Conservation (phyloP, 2,329 filamentous ascomycete species). For the Cercospora nicotianae region DNA sequence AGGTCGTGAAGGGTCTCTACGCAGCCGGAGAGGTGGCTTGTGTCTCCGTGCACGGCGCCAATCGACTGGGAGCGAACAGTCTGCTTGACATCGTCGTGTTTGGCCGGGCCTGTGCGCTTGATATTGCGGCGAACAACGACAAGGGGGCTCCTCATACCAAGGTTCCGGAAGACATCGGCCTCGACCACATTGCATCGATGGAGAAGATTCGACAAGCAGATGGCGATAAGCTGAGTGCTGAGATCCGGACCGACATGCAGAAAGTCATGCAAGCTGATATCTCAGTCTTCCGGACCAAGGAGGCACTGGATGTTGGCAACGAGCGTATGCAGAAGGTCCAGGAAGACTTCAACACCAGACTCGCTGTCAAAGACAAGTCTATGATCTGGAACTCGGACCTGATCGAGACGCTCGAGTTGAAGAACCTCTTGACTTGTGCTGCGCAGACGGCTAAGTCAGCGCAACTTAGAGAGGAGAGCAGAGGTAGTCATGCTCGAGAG, state of each 20-base stretch:
- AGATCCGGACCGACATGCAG: constrained; percentile 47
- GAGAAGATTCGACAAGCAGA: constrained; percentile 41
- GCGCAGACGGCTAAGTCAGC: constrained; percentile 50
- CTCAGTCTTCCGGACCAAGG: constrained; percentile 48
- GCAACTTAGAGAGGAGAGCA: constrained; percentile 46
- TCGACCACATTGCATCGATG: constrained; percentile 35
- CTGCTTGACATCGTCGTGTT: constrained; percentile 54
- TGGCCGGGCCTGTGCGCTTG: constrained; percentile 48
- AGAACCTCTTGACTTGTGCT: constrained; percentile 51
- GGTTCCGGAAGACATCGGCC: constrained; percentile 38
- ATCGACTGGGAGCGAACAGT: constrained; percentile 51
- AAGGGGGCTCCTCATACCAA: constrained; percentile 41
- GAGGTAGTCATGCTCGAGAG: constrained; percentile 51
- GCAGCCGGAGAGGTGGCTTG: constrained; percentile 52
- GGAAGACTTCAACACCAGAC: constrained; percentile 38
- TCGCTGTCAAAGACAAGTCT: constrained; percentile 45
- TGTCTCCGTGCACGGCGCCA: constrained; percentile 53
- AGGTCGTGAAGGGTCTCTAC: constrained; percentile 49
- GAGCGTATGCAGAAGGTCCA: constrained; percentile 40
- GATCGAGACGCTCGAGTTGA: constrained; percentile 50
- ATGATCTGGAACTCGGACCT: constrained; percentile 54
- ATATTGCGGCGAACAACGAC: constrained; percentile 44
- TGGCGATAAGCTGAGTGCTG: constrained; percentile 42
- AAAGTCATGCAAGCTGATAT: constrained; percentile 50
- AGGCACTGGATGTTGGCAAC: constrained; percentile 41